These are phyloP conservation scores for Macrotyloma uniflorum DNA, from an alignment of 306 rosid genomes.

Conservation along the genomic window DNA sequence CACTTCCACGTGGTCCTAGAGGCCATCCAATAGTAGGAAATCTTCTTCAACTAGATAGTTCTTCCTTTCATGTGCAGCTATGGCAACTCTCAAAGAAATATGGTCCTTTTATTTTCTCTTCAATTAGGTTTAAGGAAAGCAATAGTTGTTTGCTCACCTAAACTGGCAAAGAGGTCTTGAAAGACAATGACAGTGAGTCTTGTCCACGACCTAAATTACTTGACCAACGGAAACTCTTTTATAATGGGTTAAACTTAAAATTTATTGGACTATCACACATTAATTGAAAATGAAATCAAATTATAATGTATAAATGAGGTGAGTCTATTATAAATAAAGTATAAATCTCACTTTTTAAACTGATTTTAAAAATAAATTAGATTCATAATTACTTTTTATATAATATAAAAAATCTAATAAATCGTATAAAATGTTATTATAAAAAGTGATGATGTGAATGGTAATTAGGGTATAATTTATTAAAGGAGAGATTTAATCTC, in stretches of 20 bases:
- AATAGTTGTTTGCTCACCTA: constrained; percentile 36
- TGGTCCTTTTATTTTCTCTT: constrained; percentile 49
- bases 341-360: too few relatives aligned
- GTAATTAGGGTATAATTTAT: too few relatives aligned
- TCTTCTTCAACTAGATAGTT: constrained; percentile 48
- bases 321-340: too few relatives aligned
- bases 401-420: too few relatives aligned
- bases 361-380: too few relatives aligned
- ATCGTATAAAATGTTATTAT: too few relatives aligned
- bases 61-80: constrained; percentile 36
- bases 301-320: too few relatives aligned
- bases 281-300: too few relatives aligned
- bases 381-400: too few relatives aligned
- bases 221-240: constrained; percentile 30
- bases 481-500: too few relatives aligned
- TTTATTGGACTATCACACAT: too few relatives aligned
- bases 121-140: constrained; percentile 38
- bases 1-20: constrained; percentile 48
- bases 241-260: constrained; percentile 48
- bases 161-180: constrained; percentile 29
- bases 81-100: constrained; percentile 37
- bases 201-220: constrained; percentile 39
- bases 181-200: constrained; percentile 27
- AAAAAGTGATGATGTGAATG: too few relatives aligned
- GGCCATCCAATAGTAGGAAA: constrained; percentile 57